phyloP scores from a whole-genome alignment of 2,329 filamentous ascomycete species.

The Colletotrichum magnum region DNA sequence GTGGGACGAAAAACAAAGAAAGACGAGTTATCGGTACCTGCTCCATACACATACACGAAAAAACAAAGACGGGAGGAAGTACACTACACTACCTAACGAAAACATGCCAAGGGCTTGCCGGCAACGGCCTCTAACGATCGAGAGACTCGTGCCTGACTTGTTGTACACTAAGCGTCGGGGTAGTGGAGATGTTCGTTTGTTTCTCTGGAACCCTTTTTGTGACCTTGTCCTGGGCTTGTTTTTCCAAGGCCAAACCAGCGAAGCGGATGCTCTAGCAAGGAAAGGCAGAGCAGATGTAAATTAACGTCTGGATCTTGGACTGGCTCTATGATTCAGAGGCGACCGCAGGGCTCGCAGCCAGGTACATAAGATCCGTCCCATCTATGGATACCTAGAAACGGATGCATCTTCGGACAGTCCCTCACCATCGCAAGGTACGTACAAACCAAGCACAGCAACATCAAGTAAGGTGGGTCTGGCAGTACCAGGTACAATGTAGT shows the following conservation, averaged over 20 bases:
- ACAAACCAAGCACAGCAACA: no score
- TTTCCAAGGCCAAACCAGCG: constrained; percentile 30
- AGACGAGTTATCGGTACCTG: no score
- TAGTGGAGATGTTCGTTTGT: constrained; percentile 27
- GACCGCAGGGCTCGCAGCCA: not conserved
- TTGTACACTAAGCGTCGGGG: constrained; percentile 8
- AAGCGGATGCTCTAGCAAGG: constrained; percentile 24
- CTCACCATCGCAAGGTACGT: no score
- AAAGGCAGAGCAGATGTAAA: constrained; percentile 9
- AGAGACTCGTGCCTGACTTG: not conserved
- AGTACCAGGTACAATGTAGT: no score
- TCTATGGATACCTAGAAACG: not conserved
- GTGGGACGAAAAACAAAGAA: no score
- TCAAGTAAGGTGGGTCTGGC: no score
- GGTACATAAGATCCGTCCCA: constrained; percentile 7
- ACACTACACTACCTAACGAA: not conserved
- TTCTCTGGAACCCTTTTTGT: constrained; percentile 17
- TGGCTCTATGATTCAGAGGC: constrained; percentile 2
- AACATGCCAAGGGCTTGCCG: not conserved
- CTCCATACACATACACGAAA: no score
- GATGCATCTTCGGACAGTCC: no score
- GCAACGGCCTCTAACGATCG: constrained; percentile 2
- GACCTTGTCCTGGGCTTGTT: constrained; percentile 30
- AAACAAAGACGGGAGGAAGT: not conserved
- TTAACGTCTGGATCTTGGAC: constrained; percentile 7